Percentiles rank a stretch among this genome's conserved stretches.
phyloP scores from a whole-genome alignment of 352 stramenopile species.

The Phytopythium oedochilum region DNA sequence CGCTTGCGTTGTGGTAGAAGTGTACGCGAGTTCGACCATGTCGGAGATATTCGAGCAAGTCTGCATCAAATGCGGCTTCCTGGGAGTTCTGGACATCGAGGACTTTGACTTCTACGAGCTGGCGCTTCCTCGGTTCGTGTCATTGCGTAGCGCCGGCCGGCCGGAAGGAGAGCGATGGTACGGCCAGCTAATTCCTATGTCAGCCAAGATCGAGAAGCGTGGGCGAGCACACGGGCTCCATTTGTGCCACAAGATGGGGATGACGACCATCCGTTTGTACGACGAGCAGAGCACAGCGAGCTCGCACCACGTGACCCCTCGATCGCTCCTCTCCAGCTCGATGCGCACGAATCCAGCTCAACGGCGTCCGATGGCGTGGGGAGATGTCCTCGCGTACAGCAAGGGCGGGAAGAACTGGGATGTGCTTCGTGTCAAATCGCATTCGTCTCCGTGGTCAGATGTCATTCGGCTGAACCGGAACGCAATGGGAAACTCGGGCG shows the following conservation, averaged over 20 bases:
- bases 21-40: slow-evolving; percentile 46
- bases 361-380: slow-evolving; percentile 73
- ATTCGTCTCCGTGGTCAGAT: slow-evolving; percentile 77
- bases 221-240: slow-evolving; percentile 73
- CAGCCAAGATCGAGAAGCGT: slow-evolving; percentile 43
- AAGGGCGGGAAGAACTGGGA: slow-evolving; percentile 79
- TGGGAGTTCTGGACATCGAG: slow-evolving; percentile 61
- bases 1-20: slow-evolving; percentile 69
- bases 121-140: slow-evolving; percentile 78
- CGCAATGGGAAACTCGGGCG: slow-evolving; percentile 84
- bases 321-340: slow-evolving; percentile 66
- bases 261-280: slow-evolving; percentile 86
- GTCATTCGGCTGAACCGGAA: slow-evolving; percentile 84
- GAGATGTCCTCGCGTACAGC: slow-evolving; percentile 72
- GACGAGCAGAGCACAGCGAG: slow-evolving; percentile 85
- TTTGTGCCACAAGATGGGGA: slow-evolving; percentile 81
- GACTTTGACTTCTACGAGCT: slow-evolving; percentile 87
- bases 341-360: slow-evolving; percentile 78
- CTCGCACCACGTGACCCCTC: slow-evolving; percentile 72
- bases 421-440: slow-evolving; percentile 72
- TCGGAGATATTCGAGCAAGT: slow-evolving; percentile 75
- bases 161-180: slow-evolving; percentile 86
- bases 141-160: slow-evolving; percentile 73
- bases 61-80: slow-evolving; percentile 71
- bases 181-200: slow-evolving; percentile 62